phyloP scores from a whole-genome alignment of 2,329 filamentous ascomycete species.

The Cryphonectria parasitica region DNA sequence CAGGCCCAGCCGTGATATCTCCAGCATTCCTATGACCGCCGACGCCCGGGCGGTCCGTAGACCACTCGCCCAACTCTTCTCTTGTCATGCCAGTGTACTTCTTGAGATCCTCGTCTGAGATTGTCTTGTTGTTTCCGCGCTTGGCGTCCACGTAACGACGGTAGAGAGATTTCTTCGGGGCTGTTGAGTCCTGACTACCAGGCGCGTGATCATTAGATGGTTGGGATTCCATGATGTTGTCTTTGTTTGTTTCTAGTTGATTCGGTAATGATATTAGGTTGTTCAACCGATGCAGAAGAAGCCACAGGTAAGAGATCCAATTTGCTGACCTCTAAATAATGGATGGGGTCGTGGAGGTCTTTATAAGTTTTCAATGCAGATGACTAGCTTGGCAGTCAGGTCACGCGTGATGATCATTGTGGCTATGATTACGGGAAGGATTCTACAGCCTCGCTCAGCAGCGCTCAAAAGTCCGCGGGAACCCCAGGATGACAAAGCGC shows the following conservation, averaged over 20 bases:
- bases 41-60: conserved; percentile 18
- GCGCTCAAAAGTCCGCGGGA: background rate
- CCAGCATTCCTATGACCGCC: conserved; percentile 27
- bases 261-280: too few species aligned
- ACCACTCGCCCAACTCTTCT: conserved; percentile 23
- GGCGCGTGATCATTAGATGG: background rate
- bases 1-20: conserved; percentile 22
- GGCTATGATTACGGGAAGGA: background rate
- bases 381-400: background rate
- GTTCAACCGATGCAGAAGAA: background rate
- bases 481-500: too few species aligned
- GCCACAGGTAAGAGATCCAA: background rate
- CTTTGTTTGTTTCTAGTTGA: background rate
- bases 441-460: background rate
- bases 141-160: conserved; percentile 33
- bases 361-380: too few species aligned
- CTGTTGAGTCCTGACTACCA: background rate
- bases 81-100: conserved; percentile 28
- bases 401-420: background rate
- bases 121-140: conserved; percentile 33
- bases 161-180: conserved; percentile 31
- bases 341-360: too few species aligned
- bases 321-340: too few species aligned
- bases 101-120: conserved; percentile 27
- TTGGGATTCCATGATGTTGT: background rate